Conservation (phyloP, 2,329 filamentous ascomycete genomes). For the Davidsoniella neocaledoniae region DNA sequence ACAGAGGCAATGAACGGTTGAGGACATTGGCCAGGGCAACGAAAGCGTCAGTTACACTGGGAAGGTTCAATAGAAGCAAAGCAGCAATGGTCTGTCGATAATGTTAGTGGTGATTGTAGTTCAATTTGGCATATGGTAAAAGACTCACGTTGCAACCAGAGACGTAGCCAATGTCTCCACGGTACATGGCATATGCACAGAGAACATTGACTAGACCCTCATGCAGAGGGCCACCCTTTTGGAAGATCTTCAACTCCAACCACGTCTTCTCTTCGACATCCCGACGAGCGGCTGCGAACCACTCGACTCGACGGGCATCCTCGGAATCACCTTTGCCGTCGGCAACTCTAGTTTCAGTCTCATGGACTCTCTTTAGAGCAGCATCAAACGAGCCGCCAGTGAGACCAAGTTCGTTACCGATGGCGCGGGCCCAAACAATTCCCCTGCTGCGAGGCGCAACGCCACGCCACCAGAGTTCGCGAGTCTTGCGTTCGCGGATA, state of each 20-base stretch:
- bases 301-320: conserved; percentile 37
- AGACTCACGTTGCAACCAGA: conserved; percentile 53
- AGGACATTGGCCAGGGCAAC: conserved; percentile 59
- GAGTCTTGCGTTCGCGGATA: conserved; percentile 49
- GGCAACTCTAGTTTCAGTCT: conserved; percentile 40
- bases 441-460: conserved; percentile 55
- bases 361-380: conserved; percentile 49
- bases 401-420: conserved; percentile 57
- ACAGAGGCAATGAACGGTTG: conserved; percentile 57
- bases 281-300: conserved; percentile 45
- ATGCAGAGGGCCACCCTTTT: conserved; percentile 48
- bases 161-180: conserved; percentile 65
- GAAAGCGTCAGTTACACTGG: conserved; percentile 46
- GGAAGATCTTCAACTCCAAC: conserved; percentile 57
- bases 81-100: conserved; percentile 49
- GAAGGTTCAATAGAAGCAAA: conserved; percentile 54
- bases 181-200: conserved; percentile 66
- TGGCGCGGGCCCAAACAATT: conserved; percentile 50
- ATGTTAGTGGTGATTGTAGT: conserved; percentile 14
- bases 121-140: neutral
- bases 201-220: conserved; percentile 53
- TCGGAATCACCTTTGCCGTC: conserved; percentile 34
- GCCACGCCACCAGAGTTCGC: conserved; percentile 71
- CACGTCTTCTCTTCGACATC: conserved; percentile 51
- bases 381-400: conserved; percentile 51